Evolutionary conservation across 805 yeast species (phyloP), one percentile per base, ranked within the genome.

Genomic region (Saturnispora besseyi): DNA sequence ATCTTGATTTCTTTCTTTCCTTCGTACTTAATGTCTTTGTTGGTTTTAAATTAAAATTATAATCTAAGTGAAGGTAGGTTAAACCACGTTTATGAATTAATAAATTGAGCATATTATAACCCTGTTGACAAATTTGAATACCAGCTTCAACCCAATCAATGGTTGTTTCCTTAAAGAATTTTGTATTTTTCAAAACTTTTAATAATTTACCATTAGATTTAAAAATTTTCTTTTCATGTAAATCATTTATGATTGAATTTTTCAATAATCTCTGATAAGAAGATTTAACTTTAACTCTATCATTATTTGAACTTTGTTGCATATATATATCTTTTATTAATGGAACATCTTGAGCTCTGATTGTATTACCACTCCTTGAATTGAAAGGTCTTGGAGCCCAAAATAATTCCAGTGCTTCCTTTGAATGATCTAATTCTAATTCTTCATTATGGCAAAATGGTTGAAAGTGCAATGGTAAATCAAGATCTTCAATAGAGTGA

Each of bases 141-240:
- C 97, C 99, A 1, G 98, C 99, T 64, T 93, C 99, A 3, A 91
- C 93, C 99, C 99, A 93, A 65, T 93, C 99, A 45, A 93, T 82
- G 0, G 90, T 76, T 0, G 99, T 91, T 58, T 86, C 83, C 61
- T 88, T 96, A 66, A 93, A 93, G 63, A 79, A 93, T 60, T 87
- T 90, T 0, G 99, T 93, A 43, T 76, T 73, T 51, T 80, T 79
- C 56, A 93, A 73, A 30, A 81, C 74, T 53, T 78, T 79, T 28
- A 93, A 62, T 12, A 93, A 68, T 37, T 78, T 75, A 6, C 76
- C 73, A 57, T 81, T 84, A 45, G 74, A 73, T 12, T 55, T 56
- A 42, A 67, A 74, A 31, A 70, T 68, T 3, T 71, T 67, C 24
- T 65, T 66, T 13, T 71, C 72, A 51, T 81, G 87, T 29, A 93